These are phyloP conservation scores for Juncus inflexus DNA, from an alignment of 176 grass and related monocot genomes.

Conservation along the genomic window DNA sequence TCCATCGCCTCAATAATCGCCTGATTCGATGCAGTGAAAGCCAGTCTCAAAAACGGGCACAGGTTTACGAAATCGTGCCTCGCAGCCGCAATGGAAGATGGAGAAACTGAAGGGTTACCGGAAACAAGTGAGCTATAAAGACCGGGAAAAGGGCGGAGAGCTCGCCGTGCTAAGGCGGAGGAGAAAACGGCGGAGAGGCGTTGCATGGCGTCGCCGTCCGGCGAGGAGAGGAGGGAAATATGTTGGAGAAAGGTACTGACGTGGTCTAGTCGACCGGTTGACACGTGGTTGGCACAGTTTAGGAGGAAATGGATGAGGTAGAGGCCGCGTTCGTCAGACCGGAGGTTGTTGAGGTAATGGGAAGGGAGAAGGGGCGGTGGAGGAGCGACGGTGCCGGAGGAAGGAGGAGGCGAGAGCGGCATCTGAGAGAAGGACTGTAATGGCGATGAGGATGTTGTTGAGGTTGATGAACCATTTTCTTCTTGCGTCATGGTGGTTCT, in stretches of 20 bases:
- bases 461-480: constrained; percentile 64
- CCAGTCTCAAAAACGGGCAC: constrained; percentile 80
- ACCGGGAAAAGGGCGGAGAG: constrained; percentile 60
- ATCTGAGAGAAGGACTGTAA: constrained; percentile 72
- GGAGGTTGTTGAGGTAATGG: constrained; percentile 42
- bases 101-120: constrained; percentile 10
- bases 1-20: constrained; percentile 85
- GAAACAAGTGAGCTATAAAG: constrained; percentile 51
- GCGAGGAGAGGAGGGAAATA: constrained; percentile 50
- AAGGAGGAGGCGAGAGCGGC: constrained; percentile 43
- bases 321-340: constrained; percentile 83
- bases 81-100: constrained; percentile 32
- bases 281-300: constrained; percentile 61
- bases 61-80: constrained; percentile 70
- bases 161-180: constrained; percentile 61
- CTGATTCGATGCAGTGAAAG: constrained; percentile 60
- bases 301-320: constrained; percentile 90
- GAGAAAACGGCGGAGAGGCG: constrained; percentile 68
- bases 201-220: constrained; percentile 94
- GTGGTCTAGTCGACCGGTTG: constrained; percentile 42
- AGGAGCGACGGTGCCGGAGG: constrained; percentile 14
- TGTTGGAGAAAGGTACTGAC: constrained; percentile 72
- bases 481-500: constrained; percentile 42
- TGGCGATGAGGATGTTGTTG: constrained; percentile 67
- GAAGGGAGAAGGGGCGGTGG: constrained; percentile 29